Evolutionary conservation across 2,329 filamentous ascomycete species (phyloP).

Genomic region (Paraphoma chrysanthemicola): DNA sequence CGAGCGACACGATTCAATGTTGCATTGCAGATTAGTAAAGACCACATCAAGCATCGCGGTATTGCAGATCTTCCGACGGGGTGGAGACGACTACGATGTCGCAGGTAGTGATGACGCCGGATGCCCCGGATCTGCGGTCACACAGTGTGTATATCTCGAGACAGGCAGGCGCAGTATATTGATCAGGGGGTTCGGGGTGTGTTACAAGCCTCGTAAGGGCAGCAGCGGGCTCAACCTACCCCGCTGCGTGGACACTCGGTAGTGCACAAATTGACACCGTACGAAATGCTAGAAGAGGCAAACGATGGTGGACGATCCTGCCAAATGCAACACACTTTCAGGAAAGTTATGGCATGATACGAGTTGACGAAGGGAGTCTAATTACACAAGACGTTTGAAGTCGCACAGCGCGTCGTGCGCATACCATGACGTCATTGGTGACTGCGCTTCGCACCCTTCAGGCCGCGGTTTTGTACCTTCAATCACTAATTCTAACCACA

Average conservation of each 20-base stretch:
- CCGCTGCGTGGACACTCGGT: too few relatives aligned
- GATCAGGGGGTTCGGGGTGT: too few relatives aligned
- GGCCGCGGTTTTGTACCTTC: too few relatives aligned
- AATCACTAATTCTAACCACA: too few relatives aligned
- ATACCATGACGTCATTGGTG: too few relatives aligned
- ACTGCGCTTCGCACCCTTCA: too few relatives aligned
- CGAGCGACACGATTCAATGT: conserved; percentile 1
- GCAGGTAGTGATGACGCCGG: neutral
- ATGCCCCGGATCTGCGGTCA: neutral
- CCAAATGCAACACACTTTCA: neutral
- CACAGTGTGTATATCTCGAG: too few relatives aligned
- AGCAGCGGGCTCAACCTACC: too few relatives aligned
- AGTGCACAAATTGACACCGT: too few relatives aligned
- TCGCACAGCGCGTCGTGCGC: neutral
- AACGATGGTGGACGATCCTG: neutral
- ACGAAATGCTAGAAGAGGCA: too few relatives aligned
- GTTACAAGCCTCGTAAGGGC: too few relatives aligned
- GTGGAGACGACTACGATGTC: neutral
- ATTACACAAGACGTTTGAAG: neutral
- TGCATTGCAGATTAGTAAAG: conserved; percentile 6
- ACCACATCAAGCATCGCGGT: conserved; percentile 1
- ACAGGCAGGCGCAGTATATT: too few relatives aligned
- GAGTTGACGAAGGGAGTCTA: neutral
- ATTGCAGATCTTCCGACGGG: neutral
- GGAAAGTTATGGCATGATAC: neutral